Evolutionary conservation across 108 stramenopile species (phyloP), one percentile per base, ranked within the genome.

Genomic region (Cylindrotheca fusiformis): DNA sequence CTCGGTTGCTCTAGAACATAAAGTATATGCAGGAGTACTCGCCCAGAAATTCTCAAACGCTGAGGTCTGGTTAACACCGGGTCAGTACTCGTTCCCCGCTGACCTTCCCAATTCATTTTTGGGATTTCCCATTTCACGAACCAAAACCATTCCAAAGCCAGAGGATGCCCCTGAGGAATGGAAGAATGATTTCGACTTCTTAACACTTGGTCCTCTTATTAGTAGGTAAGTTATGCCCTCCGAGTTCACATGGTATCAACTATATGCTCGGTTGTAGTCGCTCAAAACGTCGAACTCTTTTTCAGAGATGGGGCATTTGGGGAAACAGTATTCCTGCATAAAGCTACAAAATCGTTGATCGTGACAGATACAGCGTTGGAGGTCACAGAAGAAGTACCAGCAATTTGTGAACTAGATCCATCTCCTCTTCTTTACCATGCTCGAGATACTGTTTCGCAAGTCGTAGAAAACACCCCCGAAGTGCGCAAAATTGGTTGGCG

Each of bases 1-100:
- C 25, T 88, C 88, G 41, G 85, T 94, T 45, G 97, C 94, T 19
- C 58, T 96, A 53, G 97, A 97, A 59, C 97, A 97, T 85, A 97
- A 97, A 78, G 88, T 81, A 3, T 95, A 91, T 62, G 84, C 87
- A 5, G 95, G 94, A 2, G 93, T 91, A 19, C 86, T 96, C 58
- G 86, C 94, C 1, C 94, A 91, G 64, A 93, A 90, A 53, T 97
- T 96, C 48, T 59, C 77, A 18, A 48, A 68, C 23, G 93, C 94
- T 6, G 45, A 68, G 2, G 94, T 97, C 0, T 96, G 91, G 88
- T 60, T 87, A 21, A 74, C 83, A 47, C 87, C 87, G 0, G 95
- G 94, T 29, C 97, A 97, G 67, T 96, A 92, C 65, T 78, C 84
- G 32, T 93, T 88, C 56, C 95, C 93, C 19, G 47, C 55, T 8